phyloP scores from a whole-genome alignment of 306 rosid species.

The Sindora glabra region DNA sequence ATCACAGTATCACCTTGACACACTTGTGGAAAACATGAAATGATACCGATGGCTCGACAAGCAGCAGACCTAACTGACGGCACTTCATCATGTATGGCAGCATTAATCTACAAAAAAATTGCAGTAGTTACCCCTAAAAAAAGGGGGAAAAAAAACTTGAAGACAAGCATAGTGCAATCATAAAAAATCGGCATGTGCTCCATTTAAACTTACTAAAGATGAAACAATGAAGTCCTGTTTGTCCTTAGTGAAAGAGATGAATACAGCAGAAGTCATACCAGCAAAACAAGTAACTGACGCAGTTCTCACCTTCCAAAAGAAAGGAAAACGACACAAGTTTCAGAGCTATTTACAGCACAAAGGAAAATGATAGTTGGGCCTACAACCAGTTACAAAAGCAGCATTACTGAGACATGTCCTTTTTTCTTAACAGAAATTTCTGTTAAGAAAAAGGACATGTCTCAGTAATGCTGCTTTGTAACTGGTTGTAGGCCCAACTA shows the following conservation, averaged over 20 bases:
- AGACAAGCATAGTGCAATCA: slow-evolving; percentile 6
- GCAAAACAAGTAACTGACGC: slow-evolving; percentile 93
- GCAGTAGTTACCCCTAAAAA: not conserved
- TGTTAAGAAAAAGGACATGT: no score
- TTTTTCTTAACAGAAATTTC: no score
- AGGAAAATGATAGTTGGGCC: not conserved
- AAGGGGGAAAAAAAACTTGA: not conserved
- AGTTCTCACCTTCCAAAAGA: slow-evolving; percentile 69
- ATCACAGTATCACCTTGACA: slow-evolving; percentile 64
- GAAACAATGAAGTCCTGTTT: slow-evolving; percentile 60
- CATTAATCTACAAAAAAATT: slow-evolving; percentile 46
- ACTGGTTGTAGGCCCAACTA: no score
- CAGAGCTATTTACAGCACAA: not conserved
- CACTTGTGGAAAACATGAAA: slow-evolving; percentile 83
- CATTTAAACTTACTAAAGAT: slow-evolving; percentile 51
- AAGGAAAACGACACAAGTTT: not conserved
- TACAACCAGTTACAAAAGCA: no score
- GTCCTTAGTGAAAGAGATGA: slow-evolving; percentile 49
- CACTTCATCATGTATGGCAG: slow-evolving; percentile 51
- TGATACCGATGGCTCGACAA: slow-evolving; percentile 94
- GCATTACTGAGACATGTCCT: no score
- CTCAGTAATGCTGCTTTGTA: no score
- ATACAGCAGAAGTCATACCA: slow-evolving; percentile 85
- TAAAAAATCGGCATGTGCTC: slow-evolving; percentile 4
- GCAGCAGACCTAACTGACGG: slow-evolving; percentile 89